These are phyloP conservation scores for Quillaja saponaria DNA, from an alignment of 306 rosid genomes.

Conservation along the genomic window DNA sequence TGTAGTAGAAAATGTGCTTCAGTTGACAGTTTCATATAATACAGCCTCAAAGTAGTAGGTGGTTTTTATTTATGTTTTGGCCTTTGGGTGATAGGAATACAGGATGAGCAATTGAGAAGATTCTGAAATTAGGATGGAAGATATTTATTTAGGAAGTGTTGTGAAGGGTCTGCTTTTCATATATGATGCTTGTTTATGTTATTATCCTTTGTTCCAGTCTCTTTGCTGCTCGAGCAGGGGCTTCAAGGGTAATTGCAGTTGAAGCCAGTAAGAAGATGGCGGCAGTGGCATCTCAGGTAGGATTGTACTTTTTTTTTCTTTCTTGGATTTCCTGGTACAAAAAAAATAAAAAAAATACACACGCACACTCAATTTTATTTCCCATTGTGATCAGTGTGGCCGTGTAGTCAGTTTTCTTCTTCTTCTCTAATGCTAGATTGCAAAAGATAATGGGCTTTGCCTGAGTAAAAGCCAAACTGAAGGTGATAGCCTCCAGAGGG, in stretches of 20 bases:
- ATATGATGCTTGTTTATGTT: neutral
- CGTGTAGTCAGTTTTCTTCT: conserved; percentile 11
- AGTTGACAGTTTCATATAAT: too few species aligned
- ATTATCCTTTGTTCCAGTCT: conserved; percentile 46
- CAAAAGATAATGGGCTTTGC: conserved; percentile 64
- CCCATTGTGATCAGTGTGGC: too few species aligned
- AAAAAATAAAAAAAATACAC: too few species aligned
- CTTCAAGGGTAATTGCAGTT: conserved; percentile 84
- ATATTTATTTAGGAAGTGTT: too few species aligned
- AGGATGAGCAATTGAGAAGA: too few species aligned
- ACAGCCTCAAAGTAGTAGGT: too few species aligned
- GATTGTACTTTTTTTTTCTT: conserved; percentile 8
- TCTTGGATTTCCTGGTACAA: conserved; percentile 23
- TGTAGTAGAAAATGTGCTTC: too few species aligned
- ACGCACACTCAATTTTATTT: too few species aligned
- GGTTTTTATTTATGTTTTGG: too few species aligned
- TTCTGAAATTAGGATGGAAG: too few species aligned
- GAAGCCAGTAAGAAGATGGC: conserved; percentile 98
- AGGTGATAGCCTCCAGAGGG: conserved; percentile 38
- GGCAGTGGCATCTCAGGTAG: conserved; percentile 80
- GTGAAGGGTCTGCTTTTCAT: too few species aligned
- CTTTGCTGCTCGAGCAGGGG: conserved; percentile 85
- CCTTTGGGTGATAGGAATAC: too few species aligned
- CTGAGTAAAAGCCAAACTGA: conserved; percentile 38
- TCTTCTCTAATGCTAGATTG: conserved; percentile 55